Percentiles rank a stretch among this genome's conserved stretches.
phyloP scores from a whole-genome alignment of 1,284 basidiomycete genomes.

The Ustilago tritici region DNA sequence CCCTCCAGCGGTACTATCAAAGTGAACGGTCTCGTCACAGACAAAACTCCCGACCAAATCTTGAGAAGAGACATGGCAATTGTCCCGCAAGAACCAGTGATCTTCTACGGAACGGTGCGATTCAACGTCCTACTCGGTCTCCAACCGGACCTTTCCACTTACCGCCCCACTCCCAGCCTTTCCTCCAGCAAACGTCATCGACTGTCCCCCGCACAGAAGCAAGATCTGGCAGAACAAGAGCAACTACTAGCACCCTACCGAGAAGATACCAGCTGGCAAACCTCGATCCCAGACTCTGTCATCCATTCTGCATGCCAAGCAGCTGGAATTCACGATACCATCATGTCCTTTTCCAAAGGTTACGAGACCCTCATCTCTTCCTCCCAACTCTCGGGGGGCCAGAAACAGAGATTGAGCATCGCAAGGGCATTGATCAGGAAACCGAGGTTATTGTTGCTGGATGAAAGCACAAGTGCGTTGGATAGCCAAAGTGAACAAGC shows the following conservation, averaged over 20 bases:
- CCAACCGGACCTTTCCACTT: constrained; percentile 30
- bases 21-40: constrained; percentile 85
- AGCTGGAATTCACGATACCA: constrained; percentile 76
- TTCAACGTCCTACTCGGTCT: constrained; percentile 42
- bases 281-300: constrained; percentile 12
- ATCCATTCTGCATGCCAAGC: constrained; percentile 19
- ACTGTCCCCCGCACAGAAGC: constrained; percentile 28
- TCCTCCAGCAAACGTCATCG: neutral
- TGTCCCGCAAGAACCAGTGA: constrained; percentile 61
- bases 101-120: constrained; percentile 74
- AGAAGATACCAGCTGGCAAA: constrained; percentile 26
- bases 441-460: constrained; percentile 58
- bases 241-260: constrained; percentile 31
- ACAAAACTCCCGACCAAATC: constrained; percentile 78
- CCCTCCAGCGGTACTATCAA: constrained; percentile 80
- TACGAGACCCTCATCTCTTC: constrained; percentile 76
- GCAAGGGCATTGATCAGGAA: constrained; percentile 64
- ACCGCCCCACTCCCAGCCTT: constrained; percentile 2
- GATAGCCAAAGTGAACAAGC: constrained; percentile 62
- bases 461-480: constrained; percentile 66
- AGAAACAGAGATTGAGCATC: constrained; percentile 62
- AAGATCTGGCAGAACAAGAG: constrained; percentile 54
- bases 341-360: constrained; percentile 88
- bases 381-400: constrained; percentile 64
- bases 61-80: constrained; percentile 55